Conservation (phyloP, 257 asterid genomes). For the Fraxinus americana region DNA sequence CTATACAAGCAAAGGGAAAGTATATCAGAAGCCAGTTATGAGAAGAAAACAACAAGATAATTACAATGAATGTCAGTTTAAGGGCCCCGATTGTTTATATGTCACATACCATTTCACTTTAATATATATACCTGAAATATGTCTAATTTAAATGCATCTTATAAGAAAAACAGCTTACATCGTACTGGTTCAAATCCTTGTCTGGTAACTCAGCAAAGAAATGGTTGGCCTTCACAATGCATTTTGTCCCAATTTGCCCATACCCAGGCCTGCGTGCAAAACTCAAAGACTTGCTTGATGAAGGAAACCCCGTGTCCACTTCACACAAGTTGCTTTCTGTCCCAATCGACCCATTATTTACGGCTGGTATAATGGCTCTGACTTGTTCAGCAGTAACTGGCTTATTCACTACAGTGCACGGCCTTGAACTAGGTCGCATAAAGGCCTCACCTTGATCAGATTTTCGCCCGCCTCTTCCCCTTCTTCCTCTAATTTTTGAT, state of each 20-base stretch:
- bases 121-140: slow-evolving; percentile 27
- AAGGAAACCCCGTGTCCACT: slow-evolving; percentile 52
- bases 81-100: slow-evolving; percentile 44
- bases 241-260: slow-evolving; percentile 90
- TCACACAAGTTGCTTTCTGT: slow-evolving; percentile 35
- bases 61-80: slow-evolving; percentile 50
- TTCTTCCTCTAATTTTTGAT: slow-evolving; percentile 70
- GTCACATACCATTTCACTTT: slow-evolving; percentile 31
- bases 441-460: slow-evolving; percentile 72
- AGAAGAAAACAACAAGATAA: slow-evolving; percentile 33
- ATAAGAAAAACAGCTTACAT: slow-evolving; percentile 59
- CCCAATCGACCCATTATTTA: slow-evolving; percentile 28
- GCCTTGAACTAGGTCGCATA: slow-evolving; percentile 87
- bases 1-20: slow-evolving; percentile 39
- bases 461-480: slow-evolving; percentile 83
- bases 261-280: slow-evolving; percentile 88
- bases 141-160: slow-evolving; percentile 3
- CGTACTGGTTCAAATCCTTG: slow-evolving; percentile 95
- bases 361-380: slow-evolving; percentile 34
- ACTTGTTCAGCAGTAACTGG: slow-evolving; percentile 37
- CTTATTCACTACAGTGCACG: slow-evolving; percentile 70
- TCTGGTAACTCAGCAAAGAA: slow-evolving; percentile 89
- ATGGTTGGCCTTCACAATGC: slow-evolving; percentile 98
- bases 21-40: slow-evolving; percentile 18
- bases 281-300: slow-evolving; percentile 75